Evolutionary conservation across 805 yeast species (phyloP).

Genomic region (Hanseniaspora lindneri): DNA sequence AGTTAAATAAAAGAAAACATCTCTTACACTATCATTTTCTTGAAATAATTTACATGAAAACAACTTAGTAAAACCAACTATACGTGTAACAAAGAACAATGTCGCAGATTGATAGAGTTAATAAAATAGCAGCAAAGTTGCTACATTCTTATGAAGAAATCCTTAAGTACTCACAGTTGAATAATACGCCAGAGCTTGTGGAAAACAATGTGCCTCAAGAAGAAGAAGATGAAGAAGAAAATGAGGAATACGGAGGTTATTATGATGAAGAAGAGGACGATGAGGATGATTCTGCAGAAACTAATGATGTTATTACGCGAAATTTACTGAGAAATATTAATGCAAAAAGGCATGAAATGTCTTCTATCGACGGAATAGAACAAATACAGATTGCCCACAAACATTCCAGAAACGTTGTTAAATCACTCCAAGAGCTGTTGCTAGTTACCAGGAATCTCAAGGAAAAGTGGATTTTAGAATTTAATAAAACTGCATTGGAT

Average conservation of each 20-base stretch:
- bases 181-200: constrained; percentile 11
- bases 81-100: background rate
- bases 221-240: background rate
- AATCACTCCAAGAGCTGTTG: constrained; percentile 27
- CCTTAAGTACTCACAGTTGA: constrained; percentile 12
- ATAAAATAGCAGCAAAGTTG: constrained; percentile 9
- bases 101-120: constrained; percentile 8
- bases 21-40: background rate
- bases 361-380: constrained; percentile 22
- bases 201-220: background rate
- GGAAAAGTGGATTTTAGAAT: constrained; percentile 29
- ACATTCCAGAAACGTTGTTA: constrained; percentile 19
- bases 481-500: constrained; percentile 21
- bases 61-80: background rate
- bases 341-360: constrained; percentile 17
- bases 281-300: background rate
- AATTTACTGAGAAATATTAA: constrained; percentile 13
- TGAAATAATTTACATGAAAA: background rate
- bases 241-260: background rate
- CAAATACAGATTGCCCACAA: constrained; percentile 21
- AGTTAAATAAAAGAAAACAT: no score
- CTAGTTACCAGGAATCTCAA: constrained; percentile 26
- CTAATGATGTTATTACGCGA: constrained; percentile 8
- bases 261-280: constrained; percentile 3
- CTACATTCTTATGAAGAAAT: constrained; percentile 11